phyloP scores from a whole-genome alignment of 1,284 basidiomycete species.

The Marasmius sp. region DNA sequence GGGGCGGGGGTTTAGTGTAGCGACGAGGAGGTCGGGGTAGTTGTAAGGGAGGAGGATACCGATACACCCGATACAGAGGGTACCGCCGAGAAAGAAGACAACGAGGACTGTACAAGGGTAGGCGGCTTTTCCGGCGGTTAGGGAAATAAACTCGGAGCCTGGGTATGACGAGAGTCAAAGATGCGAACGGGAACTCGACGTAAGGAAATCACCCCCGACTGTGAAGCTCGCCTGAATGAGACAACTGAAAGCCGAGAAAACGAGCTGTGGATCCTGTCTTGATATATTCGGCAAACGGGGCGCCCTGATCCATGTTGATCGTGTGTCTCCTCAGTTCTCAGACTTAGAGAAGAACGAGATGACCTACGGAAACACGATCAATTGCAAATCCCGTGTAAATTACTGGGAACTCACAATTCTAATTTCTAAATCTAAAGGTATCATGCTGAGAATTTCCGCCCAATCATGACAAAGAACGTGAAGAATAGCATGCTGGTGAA shows the following conservation, averaged over 20 bases:
- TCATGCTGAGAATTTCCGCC: conserved; percentile 68
- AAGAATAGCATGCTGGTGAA: conserved; percentile 59
- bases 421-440: conserved; percentile 59
- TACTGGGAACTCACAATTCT: conserved; percentile 39
- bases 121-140: conserved; percentile 48
- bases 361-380: background rate
- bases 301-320: conserved; percentile 23
- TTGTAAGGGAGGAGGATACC: conserved; percentile 71
- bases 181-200: background rate
- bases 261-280: conserved; percentile 40
- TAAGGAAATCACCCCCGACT: conserved; percentile 32
- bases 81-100: conserved; percentile 51
- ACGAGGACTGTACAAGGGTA: conserved; percentile 42
- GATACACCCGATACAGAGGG: conserved; percentile 60
- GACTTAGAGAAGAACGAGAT: conserved; percentile 21
- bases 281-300: conserved; percentile 47
- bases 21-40: conserved; percentile 49
- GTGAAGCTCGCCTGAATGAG: conserved; percentile 48
- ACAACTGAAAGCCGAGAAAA: conserved; percentile 47
- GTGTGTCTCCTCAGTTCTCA: background rate
- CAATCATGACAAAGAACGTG: conserved; percentile 62
- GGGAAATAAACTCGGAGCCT: conserved; percentile 50
- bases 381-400: background rate
- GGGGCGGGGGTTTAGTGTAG: conserved; percentile 44
- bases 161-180: too few species aligned